Conservation (phyloP, 495 filamentous ascomycete species). For the Hypomontagnella submonticulosa region DNA sequence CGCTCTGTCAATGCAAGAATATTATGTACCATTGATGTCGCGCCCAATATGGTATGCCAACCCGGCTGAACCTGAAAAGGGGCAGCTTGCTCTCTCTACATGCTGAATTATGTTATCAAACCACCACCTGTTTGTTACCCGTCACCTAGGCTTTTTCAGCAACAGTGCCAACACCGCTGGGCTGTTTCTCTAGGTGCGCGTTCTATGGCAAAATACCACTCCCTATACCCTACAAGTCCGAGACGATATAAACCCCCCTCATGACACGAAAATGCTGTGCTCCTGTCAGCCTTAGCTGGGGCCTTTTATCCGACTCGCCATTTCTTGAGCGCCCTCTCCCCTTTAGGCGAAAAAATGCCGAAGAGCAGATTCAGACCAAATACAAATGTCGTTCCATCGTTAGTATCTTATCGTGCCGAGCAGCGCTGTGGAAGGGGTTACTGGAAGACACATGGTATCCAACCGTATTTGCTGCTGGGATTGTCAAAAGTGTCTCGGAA, state of each 20-base stretch:
- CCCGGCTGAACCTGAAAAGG: slow-evolving; percentile 15
- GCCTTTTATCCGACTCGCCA: slow-evolving; percentile 22
- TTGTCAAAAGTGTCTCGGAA: slow-evolving; percentile 3
- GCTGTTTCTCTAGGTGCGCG: slow-evolving; percentile 27
- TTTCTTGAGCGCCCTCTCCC: slow-evolving; percentile 20
- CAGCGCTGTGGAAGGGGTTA: slow-evolving; percentile 7
- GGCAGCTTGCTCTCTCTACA: slow-evolving; percentile 44
- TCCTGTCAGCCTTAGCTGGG: slow-evolving; percentile 24
- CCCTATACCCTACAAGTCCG: slow-evolving; percentile 22
- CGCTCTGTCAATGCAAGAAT: slow-evolving; percentile 26
- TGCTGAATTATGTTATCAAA: slow-evolving; percentile 25
- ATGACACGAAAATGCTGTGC: slow-evolving; percentile 27
- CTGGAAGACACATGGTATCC: slow-evolving; percentile 34
- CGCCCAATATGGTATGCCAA: slow-evolving; percentile 46
- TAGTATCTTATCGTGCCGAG: slow-evolving; percentile 22
- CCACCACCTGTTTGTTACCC: slow-evolving; percentile 9
- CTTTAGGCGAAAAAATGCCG: slow-evolving; percentile 17
- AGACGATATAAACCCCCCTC: slow-evolving; percentile 19
- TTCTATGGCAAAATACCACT: slow-evolving; percentile 29
- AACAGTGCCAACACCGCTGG: slow-evolving; percentile 6
- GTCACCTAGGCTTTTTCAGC: slow-evolving; percentile 28
- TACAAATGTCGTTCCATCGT: slow-evolving; percentile 43
- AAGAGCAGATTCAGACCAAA: slow-evolving; percentile 31
- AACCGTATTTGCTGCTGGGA: slow-evolving; percentile 26
- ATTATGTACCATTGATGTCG: slow-evolving; percentile 48